Base-by-base conservation (phyloP, 352 stramenopile genomes). In the Pythium rishiriense region DNA sequence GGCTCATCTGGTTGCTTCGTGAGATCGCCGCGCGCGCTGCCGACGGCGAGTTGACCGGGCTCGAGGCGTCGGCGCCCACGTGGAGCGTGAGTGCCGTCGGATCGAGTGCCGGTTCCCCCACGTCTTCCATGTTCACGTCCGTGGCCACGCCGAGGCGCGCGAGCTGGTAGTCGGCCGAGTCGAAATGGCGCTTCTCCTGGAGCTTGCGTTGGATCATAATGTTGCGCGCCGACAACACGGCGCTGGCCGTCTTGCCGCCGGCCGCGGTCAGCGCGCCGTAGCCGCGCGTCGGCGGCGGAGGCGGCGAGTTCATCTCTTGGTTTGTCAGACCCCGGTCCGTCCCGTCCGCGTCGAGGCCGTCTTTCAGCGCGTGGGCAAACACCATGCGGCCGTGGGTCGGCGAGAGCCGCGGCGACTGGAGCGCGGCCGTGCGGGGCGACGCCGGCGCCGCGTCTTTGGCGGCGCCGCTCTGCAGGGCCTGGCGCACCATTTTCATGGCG, bases 161-260 rank as follows among this genome's bases (percentile, higher is more conserved):
- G 33, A 91, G 74, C 58, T 91, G 83, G 62, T 89, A 92, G 58
- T 94, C 85, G 9, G 81, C 83, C 61, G 83, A 93, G 68, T 93
- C 81, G 49, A 93, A 91, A 26, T 82, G 71, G 48, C 74, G 69
- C 55, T 90, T 87, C 66, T 83, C 83, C 33, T 83, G 76, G 37
- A 94, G 61, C 45, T 91, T 91, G 41, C 77, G 80, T 59, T 88
- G 82, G 26, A 94, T 79, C 37, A 94, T 58, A 17, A 89, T 79
- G 58, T 88, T 90, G 33, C 83, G 73, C 15, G 72, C 83, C 5
- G 83, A 79, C 31, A 73, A 49, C 0, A 79, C 76, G 15, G 75
- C 76, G 46, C 66, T 79, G 0, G 41, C 31, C 2, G 73, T 58
- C 9, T 64, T 64, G 69, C 29, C 12, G 8, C 5, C 25, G 22